Conservation (phyloP, 345 rosid genomes). For the Syzygium jambos region DNA sequence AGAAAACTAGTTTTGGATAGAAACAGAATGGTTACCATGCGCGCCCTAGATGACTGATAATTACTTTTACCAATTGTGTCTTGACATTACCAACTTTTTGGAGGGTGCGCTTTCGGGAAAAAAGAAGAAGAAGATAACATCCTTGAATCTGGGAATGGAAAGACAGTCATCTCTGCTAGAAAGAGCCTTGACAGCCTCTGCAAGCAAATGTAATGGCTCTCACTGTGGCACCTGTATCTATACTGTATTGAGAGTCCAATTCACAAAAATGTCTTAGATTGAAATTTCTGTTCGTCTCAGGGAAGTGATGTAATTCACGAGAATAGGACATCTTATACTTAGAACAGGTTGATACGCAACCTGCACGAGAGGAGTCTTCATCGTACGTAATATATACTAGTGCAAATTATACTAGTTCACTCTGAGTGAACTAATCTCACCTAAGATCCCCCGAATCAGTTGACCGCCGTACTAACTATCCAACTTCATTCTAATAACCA, state of each 20-base stretch:
- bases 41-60: too few relatives aligned
- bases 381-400: too few relatives aligned
- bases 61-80: not conserved
- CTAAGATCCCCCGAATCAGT: not conserved
- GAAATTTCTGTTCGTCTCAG: not conserved
- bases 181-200: not conserved
- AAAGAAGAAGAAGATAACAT: too few relatives aligned
- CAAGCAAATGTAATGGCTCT: too few relatives aligned
- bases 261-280: not conserved
- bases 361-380: too few relatives aligned
- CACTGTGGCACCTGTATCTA: not conserved
- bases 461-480: not conserved
- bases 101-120: not conserved
- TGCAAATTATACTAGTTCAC: too few relatives aligned
- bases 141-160: not conserved
- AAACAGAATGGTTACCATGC: too few relatives aligned
- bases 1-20: too few relatives aligned
- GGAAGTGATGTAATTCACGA: not conserved
- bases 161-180: not conserved
- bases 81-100: not conserved
- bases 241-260: not conserved
- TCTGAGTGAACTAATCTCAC: too few relatives aligned
- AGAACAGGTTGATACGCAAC: too few relatives aligned
- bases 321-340: too few relatives aligned
- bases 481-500: not conserved